These are phyloP conservation scores for Patellifolia procumbens DNA, from an alignment of 179 eudicot species.

Conservation along the genomic window DNA sequence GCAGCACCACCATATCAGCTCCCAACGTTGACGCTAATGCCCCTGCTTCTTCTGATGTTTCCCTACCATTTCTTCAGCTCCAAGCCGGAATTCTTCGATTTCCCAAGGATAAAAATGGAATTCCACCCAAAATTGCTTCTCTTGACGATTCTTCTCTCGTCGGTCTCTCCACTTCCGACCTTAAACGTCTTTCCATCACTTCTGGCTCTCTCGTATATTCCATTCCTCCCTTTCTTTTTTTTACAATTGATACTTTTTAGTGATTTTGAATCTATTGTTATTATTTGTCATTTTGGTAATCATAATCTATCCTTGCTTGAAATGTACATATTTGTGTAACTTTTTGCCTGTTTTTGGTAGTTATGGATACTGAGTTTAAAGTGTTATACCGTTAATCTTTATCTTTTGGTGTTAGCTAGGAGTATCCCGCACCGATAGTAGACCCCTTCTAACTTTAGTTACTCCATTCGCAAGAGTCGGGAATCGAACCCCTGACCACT, in stretches of 20 bases:
- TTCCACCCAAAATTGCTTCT: constrained; percentile 26
- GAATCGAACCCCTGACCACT: too few relatives aligned
- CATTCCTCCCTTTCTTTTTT: background rate
- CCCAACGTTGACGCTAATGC: constrained; percentile 3
- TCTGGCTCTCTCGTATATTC: constrained; percentile 76
- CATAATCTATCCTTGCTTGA: background rate
- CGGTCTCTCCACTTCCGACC: constrained; percentile 61
- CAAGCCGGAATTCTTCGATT: constrained; percentile 71
- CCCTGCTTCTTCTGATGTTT: constrained; percentile 24
- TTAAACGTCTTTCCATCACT: constrained; percentile 67
- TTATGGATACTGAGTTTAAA: too few relatives aligned
- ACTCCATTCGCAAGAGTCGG: too few relatives aligned
- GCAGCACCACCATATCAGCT: background rate
- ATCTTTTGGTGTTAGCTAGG: too few relatives aligned
- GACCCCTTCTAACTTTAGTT: too few relatives aligned
- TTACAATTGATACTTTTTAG: background rate
- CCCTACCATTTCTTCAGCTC: constrained; percentile 32
- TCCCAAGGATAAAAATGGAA: constrained; percentile 28
- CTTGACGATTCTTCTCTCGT: constrained; percentile 68
- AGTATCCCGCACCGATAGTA: too few relatives aligned
- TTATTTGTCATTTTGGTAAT: background rate
- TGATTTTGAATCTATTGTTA: background rate
- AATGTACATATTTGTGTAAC: too few relatives aligned
- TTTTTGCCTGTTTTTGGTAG: too few relatives aligned
- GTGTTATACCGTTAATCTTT: too few relatives aligned